Conservation (phyloP, 1,284 basidiomycete genomes). For the Filobasidium uniguttulatum region DNA sequence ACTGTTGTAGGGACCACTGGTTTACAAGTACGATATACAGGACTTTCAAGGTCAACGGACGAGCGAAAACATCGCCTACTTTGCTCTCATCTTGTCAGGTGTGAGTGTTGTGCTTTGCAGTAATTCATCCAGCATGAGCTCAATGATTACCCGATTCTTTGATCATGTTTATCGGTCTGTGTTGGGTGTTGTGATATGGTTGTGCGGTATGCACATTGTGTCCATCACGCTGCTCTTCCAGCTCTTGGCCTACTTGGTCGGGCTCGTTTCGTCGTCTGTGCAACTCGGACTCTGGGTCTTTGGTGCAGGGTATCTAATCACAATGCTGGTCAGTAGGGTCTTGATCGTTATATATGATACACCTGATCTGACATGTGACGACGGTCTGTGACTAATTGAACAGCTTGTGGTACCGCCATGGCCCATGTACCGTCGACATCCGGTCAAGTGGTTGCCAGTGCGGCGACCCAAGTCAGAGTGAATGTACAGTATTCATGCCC, state of each 20-base stretch:
- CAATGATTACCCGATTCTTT: background rate
- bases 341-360: background rate
- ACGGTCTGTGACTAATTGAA: too few relatives aligned
- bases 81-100: slow-evolving; percentile 6
- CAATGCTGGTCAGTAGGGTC: slow-evolving; percentile 7
- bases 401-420: slow-evolving; percentile 13
- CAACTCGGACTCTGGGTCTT: slow-evolving; percentile 9
- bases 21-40: background rate
- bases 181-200: too few relatives aligned
- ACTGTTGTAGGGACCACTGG: background rate
- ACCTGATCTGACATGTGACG: background rate
- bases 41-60: slow-evolving; percentile 14
- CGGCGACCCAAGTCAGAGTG: slow-evolving; percentile 7
- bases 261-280: slow-evolving; percentile 6
- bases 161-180: too few relatives aligned
- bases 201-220: too few relatives aligned
- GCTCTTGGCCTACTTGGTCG: slow-evolving; percentile 12
- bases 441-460: slow-evolving; percentile 11
- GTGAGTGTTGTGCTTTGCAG: slow-evolving; percentile 2
- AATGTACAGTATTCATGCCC: too few relatives aligned
- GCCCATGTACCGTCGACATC: slow-evolving; percentile 13
- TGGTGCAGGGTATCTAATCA: slow-evolving; percentile 10
- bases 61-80: slow-evolving; percentile 9
- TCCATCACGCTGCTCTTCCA: background rate
- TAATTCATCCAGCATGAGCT: background rate